phyloP scores from a whole-genome alignment of 2,329 filamentous ascomycete genomes.

The Trichocomaceae sp. region DNA sequence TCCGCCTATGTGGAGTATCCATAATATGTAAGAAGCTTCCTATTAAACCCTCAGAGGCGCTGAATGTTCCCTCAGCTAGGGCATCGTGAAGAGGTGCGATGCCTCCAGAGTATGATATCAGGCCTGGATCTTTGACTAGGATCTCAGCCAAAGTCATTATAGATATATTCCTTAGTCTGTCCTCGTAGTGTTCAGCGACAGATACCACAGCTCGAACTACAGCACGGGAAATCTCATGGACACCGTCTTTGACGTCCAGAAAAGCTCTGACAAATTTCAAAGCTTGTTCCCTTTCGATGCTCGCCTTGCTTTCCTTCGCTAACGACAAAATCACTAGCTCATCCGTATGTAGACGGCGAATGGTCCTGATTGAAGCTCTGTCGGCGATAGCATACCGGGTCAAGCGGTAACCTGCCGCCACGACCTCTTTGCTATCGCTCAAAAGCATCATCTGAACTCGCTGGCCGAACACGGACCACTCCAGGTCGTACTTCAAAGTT shows the following conservation, averaged over 20 bases:
- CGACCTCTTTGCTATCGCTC: constrained; percentile 91
- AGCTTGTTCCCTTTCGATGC: constrained; percentile 92
- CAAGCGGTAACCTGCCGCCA: constrained; percentile 88
- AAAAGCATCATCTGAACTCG: constrained; percentile 93
- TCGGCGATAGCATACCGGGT: constrained; percentile 94
- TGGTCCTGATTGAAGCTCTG: constrained; percentile 77
- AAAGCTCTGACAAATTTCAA: constrained; percentile 95
- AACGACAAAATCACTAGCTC: constrained; percentile 86
- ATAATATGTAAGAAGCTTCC: constrained; percentile 83
- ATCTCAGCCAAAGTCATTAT: constrained; percentile 91
- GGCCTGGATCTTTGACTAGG: constrained; percentile 72
- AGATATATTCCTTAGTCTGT: constrained; percentile 81
- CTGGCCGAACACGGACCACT: constrained; percentile 90
- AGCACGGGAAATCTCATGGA: constrained; percentile 76
- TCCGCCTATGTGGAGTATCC: constrained; percentile 72
- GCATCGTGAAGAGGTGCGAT: constrained; percentile 85
- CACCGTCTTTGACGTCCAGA: constrained; percentile 87
- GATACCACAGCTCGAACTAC: constrained; percentile 86
- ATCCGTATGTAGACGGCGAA: constrained; percentile 82
- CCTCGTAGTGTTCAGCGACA: constrained; percentile 78
- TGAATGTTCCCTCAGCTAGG: constrained; percentile 82
- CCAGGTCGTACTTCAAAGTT: constrained; percentile 90
- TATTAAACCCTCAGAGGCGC: constrained; percentile 82
- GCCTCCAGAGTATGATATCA: constrained; percentile 77
- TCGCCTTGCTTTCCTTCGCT: constrained; percentile 93